phyloP scores from a whole-genome alignment of 73 alveolate genomes.

The Paramecium biaurelia region DNA sequence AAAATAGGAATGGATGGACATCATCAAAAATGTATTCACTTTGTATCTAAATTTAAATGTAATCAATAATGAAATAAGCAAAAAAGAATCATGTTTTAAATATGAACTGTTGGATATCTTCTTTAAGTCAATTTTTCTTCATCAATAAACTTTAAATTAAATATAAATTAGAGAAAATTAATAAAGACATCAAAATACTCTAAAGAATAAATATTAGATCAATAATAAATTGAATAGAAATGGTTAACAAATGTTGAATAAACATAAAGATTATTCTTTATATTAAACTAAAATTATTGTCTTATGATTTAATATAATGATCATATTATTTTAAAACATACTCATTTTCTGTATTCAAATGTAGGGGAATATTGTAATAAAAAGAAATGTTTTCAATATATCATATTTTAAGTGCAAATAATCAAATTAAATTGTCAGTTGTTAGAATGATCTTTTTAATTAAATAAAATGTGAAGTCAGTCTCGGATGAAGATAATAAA shows the following conservation, averaged over 20 bases:
- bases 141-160: not conserved
- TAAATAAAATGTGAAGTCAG: conserved; percentile 13
- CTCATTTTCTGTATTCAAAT: too few species aligned
- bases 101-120: not conserved
- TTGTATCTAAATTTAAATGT: not conserved
- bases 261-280: too few species aligned
- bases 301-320: too few species aligned
- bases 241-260: too few species aligned
- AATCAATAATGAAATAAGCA: not conserved
- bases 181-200: not conserved
- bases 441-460: not conserved
- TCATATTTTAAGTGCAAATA: not conserved
- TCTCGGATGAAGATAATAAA: not conserved
- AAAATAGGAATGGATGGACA: not conserved
- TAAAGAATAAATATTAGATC: too few species aligned
- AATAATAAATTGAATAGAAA: not conserved
- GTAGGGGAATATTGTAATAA: too few species aligned
- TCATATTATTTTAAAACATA: too few species aligned
- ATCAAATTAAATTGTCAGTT: not conserved
- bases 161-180: not conserved
- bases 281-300: too few species aligned
- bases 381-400: not conserved
- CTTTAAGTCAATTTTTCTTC: not conserved
- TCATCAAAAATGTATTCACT: not conserved
- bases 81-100: not conserved